Base-by-base conservation (phyloP, 257 asterid species). In the Fraxinus americana region DNA sequence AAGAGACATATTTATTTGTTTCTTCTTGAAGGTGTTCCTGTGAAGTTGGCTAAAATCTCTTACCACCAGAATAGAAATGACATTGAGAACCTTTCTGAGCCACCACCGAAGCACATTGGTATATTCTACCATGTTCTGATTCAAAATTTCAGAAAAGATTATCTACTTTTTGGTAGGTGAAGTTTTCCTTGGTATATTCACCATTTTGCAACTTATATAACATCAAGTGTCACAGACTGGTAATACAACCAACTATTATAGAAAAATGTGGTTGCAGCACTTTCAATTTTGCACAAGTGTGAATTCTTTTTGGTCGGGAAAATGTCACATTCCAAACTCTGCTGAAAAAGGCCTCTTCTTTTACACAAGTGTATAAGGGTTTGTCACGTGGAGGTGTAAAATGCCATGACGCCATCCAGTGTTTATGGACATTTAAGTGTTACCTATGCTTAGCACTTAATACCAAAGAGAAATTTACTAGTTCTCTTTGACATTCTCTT, bases 11-110 rank as follows among this genome's bases (percentile, higher is more conserved):
- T 48, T 14, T 36, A 16, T 25, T 48, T 21, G 7, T 74, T 25
- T 52, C 52, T 10, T 11, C 25, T 43, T 80, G 72, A 30, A 80
- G 83, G 83, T 61, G 67, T 75, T 75, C 83, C 83, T 17, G 80
- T 80, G 39, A 57, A 61, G 63, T 57, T 75, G 76, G 73, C 71
- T 30, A 71, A 69, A 27, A 65, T 67, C 45, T 61, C 83, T 70
- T 59, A 45, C 43, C 71, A 0, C 35, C 6, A 74, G 29, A 45
- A 41, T 54, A 70, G 77, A 63, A 7, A 65, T 34, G 83, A 80
- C 27, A 45, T 80, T 57, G 83, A 80, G 72, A 75, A 75, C 67
- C 66, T 39, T 36, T 75, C 83, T 17, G 80, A 69, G 27, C 76
- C 19, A 75, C 66, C 73, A 17, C 12, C 21, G 23, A 78, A 45